Conservation (phyloP, 768 basidiomycete genomes). For the Wakefieldia striispora region DNA sequence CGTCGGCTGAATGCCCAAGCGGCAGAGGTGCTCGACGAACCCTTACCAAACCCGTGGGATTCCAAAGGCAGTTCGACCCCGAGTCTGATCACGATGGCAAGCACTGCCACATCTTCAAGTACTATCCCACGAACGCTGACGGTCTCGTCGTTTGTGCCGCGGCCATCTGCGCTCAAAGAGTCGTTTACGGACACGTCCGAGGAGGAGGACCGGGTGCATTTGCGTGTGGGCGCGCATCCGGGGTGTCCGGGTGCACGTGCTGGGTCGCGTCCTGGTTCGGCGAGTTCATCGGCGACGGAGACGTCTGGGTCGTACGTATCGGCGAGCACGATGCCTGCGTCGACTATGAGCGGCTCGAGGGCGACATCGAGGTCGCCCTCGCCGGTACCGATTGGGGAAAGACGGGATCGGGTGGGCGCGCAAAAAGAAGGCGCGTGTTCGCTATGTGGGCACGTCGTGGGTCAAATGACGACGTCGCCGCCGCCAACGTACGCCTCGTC, state of each 20-base stretch:
- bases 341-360: conserved; percentile 13
- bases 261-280: conserved; percentile 16
- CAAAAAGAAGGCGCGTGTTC: conserved; percentile 6
- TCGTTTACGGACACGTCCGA: conserved; percentile 17
- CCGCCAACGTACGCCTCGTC: background rate
- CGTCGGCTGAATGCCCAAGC: conserved; percentile 17
- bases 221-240: background rate
- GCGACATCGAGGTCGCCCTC: conserved; percentile 11
- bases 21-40: background rate
- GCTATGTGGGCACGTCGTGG: conserved; percentile 18
- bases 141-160: conserved; percentile 3
- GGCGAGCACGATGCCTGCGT: conserved; percentile 19
- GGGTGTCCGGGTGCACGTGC: background rate
- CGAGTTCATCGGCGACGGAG: conserved; percentile 21
- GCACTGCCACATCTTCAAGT: conserved; percentile 17
- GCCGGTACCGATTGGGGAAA: background rate
- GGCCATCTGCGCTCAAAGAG: conserved; percentile 23
- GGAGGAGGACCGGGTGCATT: conserved; percentile 11
- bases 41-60: conserved; percentile 1
- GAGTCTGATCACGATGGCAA: conserved; percentile 21
- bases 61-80: conserved; percentile 16
- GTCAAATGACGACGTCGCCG: background rate
- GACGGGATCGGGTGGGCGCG: background rate
- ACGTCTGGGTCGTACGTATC: conserved; percentile 21
- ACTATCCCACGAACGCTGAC: conserved; percentile 5